Percentiles rank a stretch among this genome's conserved stretches.
These are phyloP conservation scores for Helicocarpus griseus DNA, from an alignment of 2,329 filamentous ascomycete species.

Conservation along the genomic window DNA sequence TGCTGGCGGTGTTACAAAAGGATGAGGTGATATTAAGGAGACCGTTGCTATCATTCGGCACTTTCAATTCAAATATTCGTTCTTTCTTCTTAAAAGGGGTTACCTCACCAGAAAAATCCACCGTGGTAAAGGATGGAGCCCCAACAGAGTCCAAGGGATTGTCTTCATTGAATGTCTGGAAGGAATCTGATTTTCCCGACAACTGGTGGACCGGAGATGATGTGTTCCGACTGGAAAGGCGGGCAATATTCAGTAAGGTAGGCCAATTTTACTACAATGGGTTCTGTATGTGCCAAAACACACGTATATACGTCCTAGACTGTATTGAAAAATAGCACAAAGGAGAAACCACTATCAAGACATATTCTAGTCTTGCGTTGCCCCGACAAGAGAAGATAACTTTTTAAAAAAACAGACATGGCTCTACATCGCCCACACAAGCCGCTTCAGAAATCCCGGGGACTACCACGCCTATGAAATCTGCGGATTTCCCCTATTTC, in stretches of 20 bases:
- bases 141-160: background rate
- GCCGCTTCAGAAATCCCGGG: slow-evolving; percentile 42
- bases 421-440: slow-evolving; percentile 29
- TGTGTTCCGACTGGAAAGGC: slow-evolving; percentile 39
- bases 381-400: background rate
- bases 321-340: background rate
- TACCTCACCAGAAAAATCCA: background rate
- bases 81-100: background rate
- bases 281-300: background rate
- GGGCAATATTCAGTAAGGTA: slow-evolving; percentile 42
- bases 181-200: slow-evolving; percentile 33
- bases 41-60: background rate
- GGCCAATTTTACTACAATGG: background rate
- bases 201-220: slow-evolving; percentile 31
- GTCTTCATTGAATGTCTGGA: slow-evolving; percentile 19
- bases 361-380: background rate
- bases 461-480: slow-evolving; percentile 49
- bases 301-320: background rate
- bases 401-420: slow-evolving; percentile 18
- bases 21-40: background rate
- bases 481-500: slow-evolving; percentile 48
- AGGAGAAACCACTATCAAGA: background rate
- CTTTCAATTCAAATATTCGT: background rate
- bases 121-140: too few species aligned
- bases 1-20: background rate